phyloP scores from a whole-genome alignment of 2,329 filamentous ascomycete species.

The Elsinoe ampelina region DNA sequence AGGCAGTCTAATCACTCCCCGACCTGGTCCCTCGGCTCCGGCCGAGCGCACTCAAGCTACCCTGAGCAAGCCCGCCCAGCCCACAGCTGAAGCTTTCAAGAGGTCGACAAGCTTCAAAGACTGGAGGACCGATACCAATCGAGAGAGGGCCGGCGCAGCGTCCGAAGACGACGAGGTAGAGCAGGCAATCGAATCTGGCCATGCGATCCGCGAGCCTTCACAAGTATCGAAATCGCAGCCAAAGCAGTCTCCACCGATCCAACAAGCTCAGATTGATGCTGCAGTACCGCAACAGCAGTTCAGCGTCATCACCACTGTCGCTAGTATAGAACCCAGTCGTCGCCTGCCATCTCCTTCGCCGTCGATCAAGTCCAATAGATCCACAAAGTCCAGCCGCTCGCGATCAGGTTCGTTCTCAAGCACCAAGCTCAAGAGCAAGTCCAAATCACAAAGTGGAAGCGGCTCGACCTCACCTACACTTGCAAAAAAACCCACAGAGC shows the following conservation, averaged over 20 bases:
- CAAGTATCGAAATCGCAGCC: not conserved
- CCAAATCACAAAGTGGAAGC: constrained; percentile 9
- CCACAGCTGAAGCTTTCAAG: constrained; percentile 15
- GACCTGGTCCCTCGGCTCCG: constrained; percentile 26
- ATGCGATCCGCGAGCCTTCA: not conserved
- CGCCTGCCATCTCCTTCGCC: not conserved
- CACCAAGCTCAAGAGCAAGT: constrained; percentile 9
- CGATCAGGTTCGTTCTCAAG: constrained; percentile 8
- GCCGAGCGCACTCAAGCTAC: constrained; percentile 21
- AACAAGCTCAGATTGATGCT: not conserved
- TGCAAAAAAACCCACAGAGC: constrained; percentile 1
- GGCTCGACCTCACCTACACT: not conserved
- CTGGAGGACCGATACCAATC: constrained; percentile 14
- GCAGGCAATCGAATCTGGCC: constrained; percentile 17
- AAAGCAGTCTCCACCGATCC: not conserved
- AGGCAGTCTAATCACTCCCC: constrained; percentile 26
- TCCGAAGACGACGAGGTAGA: constrained; percentile 14
- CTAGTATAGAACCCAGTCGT: not conserved
- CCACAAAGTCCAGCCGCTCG: not conserved
- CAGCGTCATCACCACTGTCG: constrained; percentile 5
- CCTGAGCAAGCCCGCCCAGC: constrained; percentile 19
- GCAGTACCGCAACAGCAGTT: not conserved
- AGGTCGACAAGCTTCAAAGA: constrained; percentile 15
- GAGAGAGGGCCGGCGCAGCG: constrained; percentile 12
- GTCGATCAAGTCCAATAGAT: not conserved